Evolutionary conservation across 495 filamentous ascomycete species (phyloP).

Genomic region (Neurospora sp.): DNA sequence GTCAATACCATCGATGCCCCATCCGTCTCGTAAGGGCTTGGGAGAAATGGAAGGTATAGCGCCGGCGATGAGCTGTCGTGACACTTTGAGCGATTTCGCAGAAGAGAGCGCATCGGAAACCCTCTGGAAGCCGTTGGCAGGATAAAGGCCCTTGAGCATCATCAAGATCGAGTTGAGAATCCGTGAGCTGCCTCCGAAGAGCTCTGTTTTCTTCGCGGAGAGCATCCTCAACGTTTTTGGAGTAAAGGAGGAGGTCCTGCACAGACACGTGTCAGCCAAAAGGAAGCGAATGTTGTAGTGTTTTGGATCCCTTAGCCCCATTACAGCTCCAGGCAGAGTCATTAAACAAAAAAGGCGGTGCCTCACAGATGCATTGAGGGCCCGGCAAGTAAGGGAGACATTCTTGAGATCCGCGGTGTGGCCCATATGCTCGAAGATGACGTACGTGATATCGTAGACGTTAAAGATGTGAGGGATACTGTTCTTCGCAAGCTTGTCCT

Average conservation of each 20-base stretch:
- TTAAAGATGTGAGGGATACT: neutral
- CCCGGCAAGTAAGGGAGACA: neutral
- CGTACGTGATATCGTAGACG: neutral
- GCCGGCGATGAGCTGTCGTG: neutral
- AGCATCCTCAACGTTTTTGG: conserved; percentile 21
- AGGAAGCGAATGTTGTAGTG: neutral
- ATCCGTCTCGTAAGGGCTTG: neutral
- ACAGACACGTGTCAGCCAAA: too few species aligned
- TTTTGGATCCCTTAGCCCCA: neutral
- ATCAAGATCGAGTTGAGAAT: conserved; percentile 33
- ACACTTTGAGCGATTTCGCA: neutral
- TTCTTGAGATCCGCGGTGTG: neutral
- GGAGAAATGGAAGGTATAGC: neutral
- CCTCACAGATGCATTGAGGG: neutral
- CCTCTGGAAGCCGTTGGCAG: neutral
- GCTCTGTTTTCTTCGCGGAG: conserved; percentile 28
- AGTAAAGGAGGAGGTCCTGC: conserved; percentile 36
- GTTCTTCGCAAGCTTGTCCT: too few species aligned
- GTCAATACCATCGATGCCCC: neutral
- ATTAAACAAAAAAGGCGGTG: neutral
- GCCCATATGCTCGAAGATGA: neutral
- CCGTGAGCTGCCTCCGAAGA: conserved; percentile 22
- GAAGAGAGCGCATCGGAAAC: neutral
- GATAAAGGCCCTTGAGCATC: neutral
- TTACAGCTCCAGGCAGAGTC: neutral